phyloP scores from a whole-genome alignment of 768 basidiomycete genomes.

The Suillus cothurnatus region DNA sequence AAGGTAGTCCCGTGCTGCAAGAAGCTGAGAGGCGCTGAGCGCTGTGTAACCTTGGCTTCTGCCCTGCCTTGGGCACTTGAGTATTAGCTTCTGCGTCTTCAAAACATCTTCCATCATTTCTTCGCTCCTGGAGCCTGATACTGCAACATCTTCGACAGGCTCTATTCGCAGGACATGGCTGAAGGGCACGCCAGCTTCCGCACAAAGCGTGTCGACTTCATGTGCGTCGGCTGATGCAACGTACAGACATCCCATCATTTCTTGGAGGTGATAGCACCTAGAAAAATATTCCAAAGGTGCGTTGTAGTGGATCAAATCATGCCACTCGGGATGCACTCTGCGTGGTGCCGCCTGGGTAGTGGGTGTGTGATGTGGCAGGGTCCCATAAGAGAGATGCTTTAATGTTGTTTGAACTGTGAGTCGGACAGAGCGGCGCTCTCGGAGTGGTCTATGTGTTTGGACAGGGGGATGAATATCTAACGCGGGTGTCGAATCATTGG shows the following conservation, averaged over 20 bases:
- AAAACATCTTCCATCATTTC: neutral
- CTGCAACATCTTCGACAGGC: neutral
- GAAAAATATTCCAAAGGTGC: neutral
- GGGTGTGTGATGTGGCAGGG: neutral
- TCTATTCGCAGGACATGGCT: slow-evolving; percentile 25
- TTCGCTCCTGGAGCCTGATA: neutral
- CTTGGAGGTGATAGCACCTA: slow-evolving; percentile 12
- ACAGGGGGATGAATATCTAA: neutral
- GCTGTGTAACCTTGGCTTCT: slow-evolving; percentile 14
- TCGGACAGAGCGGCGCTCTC: slow-evolving; percentile 11
- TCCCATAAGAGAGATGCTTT: slow-evolving; percentile 6
- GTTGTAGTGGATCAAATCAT: neutral
- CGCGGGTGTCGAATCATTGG: neutral
- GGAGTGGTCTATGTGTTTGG: slow-evolving; percentile 8
- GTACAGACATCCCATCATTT: slow-evolving; percentile 17
- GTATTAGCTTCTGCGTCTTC: slow-evolving; percentile 5
- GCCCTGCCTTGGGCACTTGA: neutral
- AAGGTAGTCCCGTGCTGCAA: slow-evolving; percentile 46
- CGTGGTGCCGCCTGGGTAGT: neutral
- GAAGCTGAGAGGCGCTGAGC: slow-evolving; percentile 38
- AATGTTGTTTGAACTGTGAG: slow-evolving; percentile 16
- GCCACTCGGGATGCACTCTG: slow-evolving; percentile 5
- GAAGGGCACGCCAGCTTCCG: slow-evolving; percentile 15
- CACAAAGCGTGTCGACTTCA: slow-evolving; percentile 14
- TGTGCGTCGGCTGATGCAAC: slow-evolving; percentile 23